Evolutionary conservation across 805 yeast genomes (phyloP), one percentile per base, ranked within the genome.

Genomic region (Hanseniaspora lindneri): DNA sequence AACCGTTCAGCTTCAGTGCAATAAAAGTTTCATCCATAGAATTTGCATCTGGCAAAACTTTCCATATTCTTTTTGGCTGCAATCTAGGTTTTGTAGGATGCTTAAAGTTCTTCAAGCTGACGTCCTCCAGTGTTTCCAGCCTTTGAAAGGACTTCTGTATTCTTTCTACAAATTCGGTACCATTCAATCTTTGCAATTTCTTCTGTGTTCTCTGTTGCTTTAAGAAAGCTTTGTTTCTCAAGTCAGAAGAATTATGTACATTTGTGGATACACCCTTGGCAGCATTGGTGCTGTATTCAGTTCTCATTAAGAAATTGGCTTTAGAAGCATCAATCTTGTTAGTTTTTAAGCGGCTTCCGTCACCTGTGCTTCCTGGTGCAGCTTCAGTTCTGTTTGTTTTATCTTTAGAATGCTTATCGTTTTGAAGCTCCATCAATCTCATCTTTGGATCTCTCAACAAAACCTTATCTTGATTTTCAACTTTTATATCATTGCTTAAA

Each of bases 21-120:
- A 76, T 67, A 58, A 73, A 86, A 46, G 72, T 75, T 55, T 84
- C 79, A 64, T 92, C 98, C 74, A 86, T 71, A 72, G 83, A 75
- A n/a, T 89, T 79, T 9, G 92, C 78, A 63, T 92, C 96, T 7
- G 98, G 98, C 53, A 88, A 67, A 24, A 92, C 67, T 23, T 81
- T 80, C 85, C 87, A 84, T 1, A 86, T 71, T 52, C 71, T 73
- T 19, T 80, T 87, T 0, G 95, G 95, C 48, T 72, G 78, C 44
- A 86, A 65, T 50, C 75, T 69, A 58, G 74, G 80, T 66, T 80
- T 85, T 24, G 74, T 72, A 28, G 98, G 98, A 66, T 92, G 98
- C 55, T 66, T 71, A 52, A 87, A 67, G 10, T 62, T 56, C 1
- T 64, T 56, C 20, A 74, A 54, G 39, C 72, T 72, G 8, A 19